These are phyloP conservation scores for Ceratocystis papillata DNA, from an alignment of 2,329 filamentous ascomycete genomes.

Conservation along the genomic window DNA sequence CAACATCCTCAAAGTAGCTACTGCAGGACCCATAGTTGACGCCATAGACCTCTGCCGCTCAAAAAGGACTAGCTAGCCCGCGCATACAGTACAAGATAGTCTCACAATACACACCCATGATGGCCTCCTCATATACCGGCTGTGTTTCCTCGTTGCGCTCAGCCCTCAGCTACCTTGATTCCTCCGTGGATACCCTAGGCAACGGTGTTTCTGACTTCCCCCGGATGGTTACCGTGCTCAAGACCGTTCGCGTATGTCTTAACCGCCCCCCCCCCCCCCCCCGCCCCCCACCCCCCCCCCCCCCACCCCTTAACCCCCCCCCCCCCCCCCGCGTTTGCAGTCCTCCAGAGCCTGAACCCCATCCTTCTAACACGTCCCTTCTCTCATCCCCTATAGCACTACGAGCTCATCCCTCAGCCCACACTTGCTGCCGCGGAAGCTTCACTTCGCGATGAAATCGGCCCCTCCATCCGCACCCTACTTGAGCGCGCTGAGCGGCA, in stretches of 20 bases:
- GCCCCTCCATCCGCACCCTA: slow-evolving; percentile 70
- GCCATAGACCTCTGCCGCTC: background rate
- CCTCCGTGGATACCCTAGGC: slow-evolving; percentile 47
- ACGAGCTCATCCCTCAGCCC: slow-evolving; percentile 80
- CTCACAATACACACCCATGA: background rate
- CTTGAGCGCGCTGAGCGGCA: slow-evolving; percentile 74
- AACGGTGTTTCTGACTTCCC: slow-evolving; percentile 49
- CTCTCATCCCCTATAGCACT: slow-evolving; percentile 74
- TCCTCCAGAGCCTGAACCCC: background rate
- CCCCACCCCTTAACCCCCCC: no score
- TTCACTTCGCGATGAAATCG: slow-evolving; percentile 75
- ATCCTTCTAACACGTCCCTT: slow-evolving; percentile 48
- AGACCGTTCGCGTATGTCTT: slow-evolving; percentile 44
- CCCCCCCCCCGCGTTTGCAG: background rate
- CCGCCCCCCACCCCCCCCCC: background rate
- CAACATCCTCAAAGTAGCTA: no score
- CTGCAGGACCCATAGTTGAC: background rate
- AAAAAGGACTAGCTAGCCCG: background rate
- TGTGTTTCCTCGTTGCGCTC: slow-evolving; percentile 50
- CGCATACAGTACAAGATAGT: no score
- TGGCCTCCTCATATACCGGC: slow-evolving; percentile 37
- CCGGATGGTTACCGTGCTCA: slow-evolving; percentile 44
- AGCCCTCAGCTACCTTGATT: slow-evolving; percentile 51
- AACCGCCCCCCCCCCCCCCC: background rate
- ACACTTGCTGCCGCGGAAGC: slow-evolving; percentile 73